Base-by-base conservation (phyloP, 1,284 basidiomycete genomes). In the Neolentinus lepideus region DNA sequence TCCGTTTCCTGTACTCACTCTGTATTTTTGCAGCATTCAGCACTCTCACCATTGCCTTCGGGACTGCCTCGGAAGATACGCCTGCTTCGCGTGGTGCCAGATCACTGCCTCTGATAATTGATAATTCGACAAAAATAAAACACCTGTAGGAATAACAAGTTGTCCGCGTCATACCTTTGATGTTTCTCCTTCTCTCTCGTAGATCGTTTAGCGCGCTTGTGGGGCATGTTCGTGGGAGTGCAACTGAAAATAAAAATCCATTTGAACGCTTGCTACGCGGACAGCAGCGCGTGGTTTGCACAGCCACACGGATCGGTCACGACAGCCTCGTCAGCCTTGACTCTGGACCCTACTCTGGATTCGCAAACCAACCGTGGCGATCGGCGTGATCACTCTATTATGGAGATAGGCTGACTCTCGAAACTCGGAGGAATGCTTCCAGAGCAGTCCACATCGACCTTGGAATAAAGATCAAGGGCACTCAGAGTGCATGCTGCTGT, bases 21-120 rank as follows among this genome's bases (percentile, higher is more conserved):
- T 84, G 75, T 33, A 87, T 74, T 57, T 74, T 70, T 29, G 72
- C 72, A 1, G 88, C 84, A 60, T 88, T 81, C 36, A 90, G 66
- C 21, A 88, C 75, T 14, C 88, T 76, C 38, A 77, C 67, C 14
- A 76, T 76, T 12, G 83, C 79, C 68, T 90, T 90, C 2, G 88
- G 88, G 22, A 90, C 76, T 6, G 75, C 71, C 61, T 90, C 88
- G 48, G 72, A 68, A 59, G 66, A 66, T 16, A 78, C 58, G 1
- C 74, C 68, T 12, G 71, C 64, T 60, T 72, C 72, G 36, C 66
- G 67, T 9, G 80, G 79, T 21, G 76, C 71, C 25, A 78, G 65
- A 67, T 85, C 52, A 21, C 14, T 21, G 12, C 52, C 52, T 43
- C 52, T 54, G 52, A 22, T 9, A 9, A 24, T n/a, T n/a, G n/a